phyloP scores from a whole-genome alignment of 805 yeast species.

The Starmerella potacharoeniae region DNA sequence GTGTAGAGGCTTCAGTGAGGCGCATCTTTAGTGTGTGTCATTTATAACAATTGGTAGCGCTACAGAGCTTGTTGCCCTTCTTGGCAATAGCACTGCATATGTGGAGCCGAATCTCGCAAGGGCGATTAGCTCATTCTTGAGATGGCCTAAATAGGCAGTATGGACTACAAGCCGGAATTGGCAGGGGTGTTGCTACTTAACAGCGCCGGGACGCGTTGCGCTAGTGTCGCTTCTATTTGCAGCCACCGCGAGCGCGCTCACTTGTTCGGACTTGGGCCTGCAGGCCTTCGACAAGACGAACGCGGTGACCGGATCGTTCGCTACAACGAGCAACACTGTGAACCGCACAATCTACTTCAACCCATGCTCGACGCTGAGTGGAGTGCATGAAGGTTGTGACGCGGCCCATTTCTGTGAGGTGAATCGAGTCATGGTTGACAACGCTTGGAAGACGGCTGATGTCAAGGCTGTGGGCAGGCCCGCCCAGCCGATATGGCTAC shows the following conservation, averaged over 20 bases:
- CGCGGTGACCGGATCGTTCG: slow-evolving; percentile 30
- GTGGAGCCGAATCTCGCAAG: too few relatives aligned
- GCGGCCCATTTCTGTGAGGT: slow-evolving; percentile 72
- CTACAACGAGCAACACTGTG: slow-evolving; percentile 70
- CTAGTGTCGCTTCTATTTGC: background rate
- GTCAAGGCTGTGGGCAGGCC: background rate
- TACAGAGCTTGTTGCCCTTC: too few relatives aligned
- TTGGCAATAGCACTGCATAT: too few relatives aligned
- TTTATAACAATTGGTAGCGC: too few relatives aligned
- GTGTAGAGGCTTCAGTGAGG: too few relatives aligned
- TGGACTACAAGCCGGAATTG: too few relatives aligned
- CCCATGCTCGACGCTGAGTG: slow-evolving; percentile 44
- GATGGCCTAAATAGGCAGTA: too few relatives aligned
- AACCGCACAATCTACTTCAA: slow-evolving; percentile 57
- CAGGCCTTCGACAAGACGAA: background rate
- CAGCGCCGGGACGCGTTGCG: too few relatives aligned
- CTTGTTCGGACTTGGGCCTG: background rate
- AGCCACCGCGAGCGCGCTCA: background rate
- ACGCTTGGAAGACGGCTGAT: slow-evolving; percentile 20
- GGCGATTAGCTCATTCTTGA: too few relatives aligned
- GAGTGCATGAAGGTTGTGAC: slow-evolving; percentile 43
- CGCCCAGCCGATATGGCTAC: too few relatives aligned
- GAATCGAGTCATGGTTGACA: slow-evolving; percentile 44
- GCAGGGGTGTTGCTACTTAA: too few relatives aligned
- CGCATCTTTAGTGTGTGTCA: too few relatives aligned